Percentiles rank a stretch among this genome's conserved stretches.
phyloP scores from a whole-genome alignment of 2,329 filamentous ascomycete genomes.

The Xylariaceae sp. region DNA sequence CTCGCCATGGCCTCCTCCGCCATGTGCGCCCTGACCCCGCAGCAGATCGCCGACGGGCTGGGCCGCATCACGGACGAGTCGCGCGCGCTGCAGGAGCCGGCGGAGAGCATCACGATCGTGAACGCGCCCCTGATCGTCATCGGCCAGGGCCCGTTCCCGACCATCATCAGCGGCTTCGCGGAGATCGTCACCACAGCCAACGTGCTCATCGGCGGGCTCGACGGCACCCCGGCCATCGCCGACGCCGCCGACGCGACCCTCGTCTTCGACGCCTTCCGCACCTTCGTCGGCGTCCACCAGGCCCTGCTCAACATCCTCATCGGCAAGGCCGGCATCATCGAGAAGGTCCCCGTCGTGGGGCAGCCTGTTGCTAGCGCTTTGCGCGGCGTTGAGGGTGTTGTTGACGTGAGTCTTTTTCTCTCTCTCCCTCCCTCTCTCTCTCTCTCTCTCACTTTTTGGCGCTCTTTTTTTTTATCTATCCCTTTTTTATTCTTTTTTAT shows the following conservation, averaged over 20 bases:
- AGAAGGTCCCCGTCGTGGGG: slow-evolving; percentile 8
- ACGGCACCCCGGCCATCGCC: slow-evolving; percentile 7
- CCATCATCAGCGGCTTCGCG: slow-evolving; percentile 8
- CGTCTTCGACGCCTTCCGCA: slow-evolving; percentile 12
- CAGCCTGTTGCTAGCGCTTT: slow-evolving; percentile 11
- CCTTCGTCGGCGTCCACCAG: slow-evolving; percentile 10
- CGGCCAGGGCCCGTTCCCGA: slow-evolving; percentile 10
- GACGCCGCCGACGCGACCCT: slow-evolving; percentile 5
- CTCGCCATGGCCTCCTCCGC: slow-evolving; percentile 12
- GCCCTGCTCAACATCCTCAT: slow-evolving; percentile 14
- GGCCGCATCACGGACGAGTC: slow-evolving; percentile 7
- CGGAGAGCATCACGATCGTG: slow-evolving; percentile 12
- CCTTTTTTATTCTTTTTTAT: no score
- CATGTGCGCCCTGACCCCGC: slow-evolving; percentile 7
- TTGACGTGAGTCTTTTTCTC: slow-evolving; percentile 11
- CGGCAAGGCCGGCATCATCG: slow-evolving; percentile 10
- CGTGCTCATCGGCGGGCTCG: background rate
- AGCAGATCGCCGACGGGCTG: slow-evolving; percentile 9
- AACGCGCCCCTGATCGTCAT: slow-evolving; percentile 12
- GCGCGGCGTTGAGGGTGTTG: slow-evolving; percentile 8
- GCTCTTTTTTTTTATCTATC: no score
- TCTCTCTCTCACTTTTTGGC: background rate
- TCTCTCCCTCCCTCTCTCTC: background rate
- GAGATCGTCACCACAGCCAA: slow-evolving; percentile 11
- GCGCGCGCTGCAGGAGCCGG: slow-evolving; percentile 4